These are phyloP conservation scores for Pulicaria dysenterica DNA, from an alignment of 129 eudicot genomes.

Conservation along the genomic window DNA sequence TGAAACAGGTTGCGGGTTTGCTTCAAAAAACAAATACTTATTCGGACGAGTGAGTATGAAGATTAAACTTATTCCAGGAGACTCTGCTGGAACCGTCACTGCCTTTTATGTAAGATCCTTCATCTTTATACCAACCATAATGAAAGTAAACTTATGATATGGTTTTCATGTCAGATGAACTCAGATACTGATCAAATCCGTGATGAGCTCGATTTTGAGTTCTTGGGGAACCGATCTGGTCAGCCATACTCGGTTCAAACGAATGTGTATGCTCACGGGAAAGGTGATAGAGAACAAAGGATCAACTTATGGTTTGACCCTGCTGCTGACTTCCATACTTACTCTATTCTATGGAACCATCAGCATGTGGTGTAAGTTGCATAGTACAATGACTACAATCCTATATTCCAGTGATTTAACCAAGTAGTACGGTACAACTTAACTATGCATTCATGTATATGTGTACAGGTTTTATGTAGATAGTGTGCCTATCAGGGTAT, in stretches of 20 bases:
- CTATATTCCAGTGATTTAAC: not conserved
- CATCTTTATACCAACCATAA: not conserved
- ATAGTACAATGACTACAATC: not conserved
- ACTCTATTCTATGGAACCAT: constrained; percentile 84
- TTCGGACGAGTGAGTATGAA: constrained; percentile 91
- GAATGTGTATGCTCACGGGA: constrained; percentile 73
- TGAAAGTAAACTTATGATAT: not conserved
- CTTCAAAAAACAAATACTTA: constrained; percentile 64
- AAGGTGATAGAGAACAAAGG: constrained; percentile 90
- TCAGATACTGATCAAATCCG: constrained; percentile 65
- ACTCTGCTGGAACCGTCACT: constrained; percentile 97
- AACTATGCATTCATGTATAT: not conserved
- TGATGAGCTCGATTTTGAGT: constrained; percentile 92
- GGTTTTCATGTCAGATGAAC: constrained; percentile 61
- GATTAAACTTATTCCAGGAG: constrained; percentile 91
- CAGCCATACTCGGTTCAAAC: constrained; percentile 95
- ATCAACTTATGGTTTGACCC: constrained; percentile 96
- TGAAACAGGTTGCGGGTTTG: constrained; percentile 68
- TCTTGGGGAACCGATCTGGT: constrained; percentile 88
- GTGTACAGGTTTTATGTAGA: constrained; percentile 72
- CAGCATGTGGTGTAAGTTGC: constrained; percentile 66
- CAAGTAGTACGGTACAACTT: not conserved
- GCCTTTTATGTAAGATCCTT: constrained; percentile 74
- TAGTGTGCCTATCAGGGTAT: constrained; percentile 80
- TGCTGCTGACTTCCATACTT: constrained; percentile 73